These are phyloP conservation scores for Wallacemonas sp. DNA, from an alignment of 208 protist genomes.

Conservation along the genomic window DNA sequence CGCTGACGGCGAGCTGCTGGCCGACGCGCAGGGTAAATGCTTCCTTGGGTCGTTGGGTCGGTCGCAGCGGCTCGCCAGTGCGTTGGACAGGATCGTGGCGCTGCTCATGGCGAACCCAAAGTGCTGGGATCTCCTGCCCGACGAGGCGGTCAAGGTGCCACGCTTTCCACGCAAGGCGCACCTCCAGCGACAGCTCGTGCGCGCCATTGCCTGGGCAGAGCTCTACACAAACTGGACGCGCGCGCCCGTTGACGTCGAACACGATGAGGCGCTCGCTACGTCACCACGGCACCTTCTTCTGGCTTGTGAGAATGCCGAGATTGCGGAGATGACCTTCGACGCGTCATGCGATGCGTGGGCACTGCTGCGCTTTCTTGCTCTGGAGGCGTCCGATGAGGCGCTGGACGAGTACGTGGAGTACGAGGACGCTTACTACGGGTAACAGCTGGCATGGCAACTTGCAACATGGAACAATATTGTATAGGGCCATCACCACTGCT, in stretches of 20 bases:
- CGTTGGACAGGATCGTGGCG: constrained; percentile 21
- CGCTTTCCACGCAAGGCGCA: neutral
- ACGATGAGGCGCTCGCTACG: neutral
- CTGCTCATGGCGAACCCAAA: neutral
- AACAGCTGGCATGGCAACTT: neutral
- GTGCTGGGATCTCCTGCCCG: neutral
- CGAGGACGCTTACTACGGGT: constrained; percentile 18
- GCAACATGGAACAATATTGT: too few species aligned
- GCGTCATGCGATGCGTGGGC: constrained; percentile 49
- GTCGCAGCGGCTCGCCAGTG: constrained; percentile 20
- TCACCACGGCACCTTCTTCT: neutral
- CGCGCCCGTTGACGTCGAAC: neutral
- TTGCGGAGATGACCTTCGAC: constrained; percentile 37
- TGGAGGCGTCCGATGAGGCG: constrained; percentile 51
- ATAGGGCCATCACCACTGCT: too few species aligned
- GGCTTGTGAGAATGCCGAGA: constrained; percentile 22
- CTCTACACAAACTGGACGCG: constrained; percentile 38
- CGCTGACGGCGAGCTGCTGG: neutral
- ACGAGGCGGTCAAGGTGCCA: neutral
- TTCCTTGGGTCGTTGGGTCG: constrained; percentile 24
- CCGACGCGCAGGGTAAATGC: constrained; percentile 13
- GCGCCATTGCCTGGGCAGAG: constrained; percentile 75
- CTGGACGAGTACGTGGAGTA: constrained; percentile 47
- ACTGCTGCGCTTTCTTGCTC: constrained; percentile 55
- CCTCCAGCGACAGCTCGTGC: constrained; percentile 27